Evolutionary conservation across 2,329 filamentous ascomycete species (phyloP).

Genomic region (Pseudogymnoascus sp.): DNA sequence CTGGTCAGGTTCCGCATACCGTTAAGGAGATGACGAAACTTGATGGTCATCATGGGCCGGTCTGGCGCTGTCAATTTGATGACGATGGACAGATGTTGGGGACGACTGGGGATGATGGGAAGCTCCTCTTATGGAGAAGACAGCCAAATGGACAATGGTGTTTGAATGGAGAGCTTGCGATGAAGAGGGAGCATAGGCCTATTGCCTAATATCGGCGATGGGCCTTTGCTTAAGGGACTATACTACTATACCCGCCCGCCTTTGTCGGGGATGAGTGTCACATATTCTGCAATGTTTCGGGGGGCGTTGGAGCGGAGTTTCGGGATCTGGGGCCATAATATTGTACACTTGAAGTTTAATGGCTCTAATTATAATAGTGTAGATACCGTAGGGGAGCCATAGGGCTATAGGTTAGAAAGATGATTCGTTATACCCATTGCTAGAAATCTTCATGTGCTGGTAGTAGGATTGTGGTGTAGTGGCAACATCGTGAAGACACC

Average conservation of each 20-base stretch:
- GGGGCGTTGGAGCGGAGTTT: neutral
- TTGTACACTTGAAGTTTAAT: neutral
- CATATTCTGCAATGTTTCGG: neutral
- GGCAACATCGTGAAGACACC: neutral
- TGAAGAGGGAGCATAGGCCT: constrained; percentile 33
- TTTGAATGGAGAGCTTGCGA: constrained; percentile 50
- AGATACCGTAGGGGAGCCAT: neutral
- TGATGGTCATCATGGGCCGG: constrained; percentile 57
- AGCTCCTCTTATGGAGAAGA: constrained; percentile 52
- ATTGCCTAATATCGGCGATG: neutral
- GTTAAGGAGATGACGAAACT: constrained; percentile 57
- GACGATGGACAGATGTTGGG: constrained; percentile 63
- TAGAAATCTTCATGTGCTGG: neutral
- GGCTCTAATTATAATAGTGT: neutral
- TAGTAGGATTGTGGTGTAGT: too few species aligned
- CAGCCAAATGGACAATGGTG: constrained; percentile 48
- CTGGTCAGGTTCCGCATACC: constrained; percentile 58
- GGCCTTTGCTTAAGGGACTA: neutral
- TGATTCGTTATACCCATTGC: neutral
- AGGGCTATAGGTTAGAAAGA: neutral
- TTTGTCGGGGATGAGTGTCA: neutral
- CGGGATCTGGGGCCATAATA: neutral
- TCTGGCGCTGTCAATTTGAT: constrained; percentile 68
- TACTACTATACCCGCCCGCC: neutral
- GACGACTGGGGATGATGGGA: constrained; percentile 68